A percentile compares a stretch with the other conserved stretches of the same genome.
Conservation (phyloP, 768 basidiomycete genomes). For the Hypholoma sublateritium region DNA sequence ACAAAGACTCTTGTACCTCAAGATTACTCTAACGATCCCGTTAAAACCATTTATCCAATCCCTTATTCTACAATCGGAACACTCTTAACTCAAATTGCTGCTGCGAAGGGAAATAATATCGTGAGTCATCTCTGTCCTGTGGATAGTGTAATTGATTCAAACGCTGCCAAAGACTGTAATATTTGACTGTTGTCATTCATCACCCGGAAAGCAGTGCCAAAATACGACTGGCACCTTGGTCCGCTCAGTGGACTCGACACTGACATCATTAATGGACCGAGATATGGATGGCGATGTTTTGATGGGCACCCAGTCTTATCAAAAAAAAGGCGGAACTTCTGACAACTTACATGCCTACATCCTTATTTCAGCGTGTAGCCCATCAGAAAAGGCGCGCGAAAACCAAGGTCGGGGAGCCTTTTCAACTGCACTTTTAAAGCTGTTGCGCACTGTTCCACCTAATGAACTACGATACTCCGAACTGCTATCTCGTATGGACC, state of each 20-base stretch:
- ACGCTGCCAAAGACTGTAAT: conserved; percentile 7
- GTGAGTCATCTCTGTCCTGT: not conserved
- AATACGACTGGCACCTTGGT: too few relatives aligned
- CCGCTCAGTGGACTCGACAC: too few relatives aligned
- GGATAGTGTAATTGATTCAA: not conserved
- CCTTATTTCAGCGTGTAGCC: conserved; percentile 10
- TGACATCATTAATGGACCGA: too few relatives aligned
- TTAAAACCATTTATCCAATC: conserved; percentile 3
- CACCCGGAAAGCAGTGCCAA: too few relatives aligned
- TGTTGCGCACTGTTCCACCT: conserved; percentile 1
- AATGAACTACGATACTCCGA: conserved; percentile 8
- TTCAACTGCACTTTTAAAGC: conserved; percentile 10
- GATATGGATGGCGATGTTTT: not conserved
- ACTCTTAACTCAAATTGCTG: conserved; percentile 7
- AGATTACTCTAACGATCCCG: not conserved
- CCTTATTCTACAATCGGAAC: conserved; percentile 2
- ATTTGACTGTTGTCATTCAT: conserved; percentile 7
- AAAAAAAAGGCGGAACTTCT: not conserved
- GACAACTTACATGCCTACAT: not conserved
- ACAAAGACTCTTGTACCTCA: conserved; percentile 9
- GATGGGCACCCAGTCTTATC: not conserved
- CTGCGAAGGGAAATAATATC: conserved; percentile 10
- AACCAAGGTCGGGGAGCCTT: conserved; percentile 9
- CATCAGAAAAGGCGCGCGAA: conserved; percentile 7
- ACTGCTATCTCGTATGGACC: conserved; percentile 10